Evolutionary conservation across 352 stramenopile species (phyloP), one percentile per base, ranked within the genome.

Genomic region (Albugo candida): DNA sequence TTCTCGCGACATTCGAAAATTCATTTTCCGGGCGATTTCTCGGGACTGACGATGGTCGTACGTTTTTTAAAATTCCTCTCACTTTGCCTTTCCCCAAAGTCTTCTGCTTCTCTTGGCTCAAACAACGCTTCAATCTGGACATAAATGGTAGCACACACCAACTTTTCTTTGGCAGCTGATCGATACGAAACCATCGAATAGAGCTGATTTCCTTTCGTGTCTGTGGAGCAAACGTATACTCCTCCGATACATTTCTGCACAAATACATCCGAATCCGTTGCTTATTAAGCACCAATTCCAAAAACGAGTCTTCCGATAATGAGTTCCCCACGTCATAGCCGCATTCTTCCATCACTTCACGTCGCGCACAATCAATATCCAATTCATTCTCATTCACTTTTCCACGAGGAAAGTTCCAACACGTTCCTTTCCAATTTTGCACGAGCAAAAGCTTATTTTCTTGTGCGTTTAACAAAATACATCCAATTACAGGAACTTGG

Each of bases 141-240:
- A 97, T 83, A 53, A 97, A 95, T 10, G 91, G 91, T 54, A 96
- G 65, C 37, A 97, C 85, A 31, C 80, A 93, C 71, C 85, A 97
- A 39, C 78, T 94, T 54, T 95, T 93, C 65, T 92, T 92, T 6
- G 89, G 87, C n/a, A 96, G 52, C 13, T 72, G 52, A 54, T 93
- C 73, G 40, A 95, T 81, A 20, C 71, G 52, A 56, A 95, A 91
- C 80, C 82, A 97, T 60, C 89, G 55, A 35, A 97, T 91, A 8
- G 86, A 59, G 44, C 80, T 91, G 53, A 97, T 94, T 70, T 97
- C 91, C 61, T 97, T 97, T 18, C 88, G 71, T 6, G 85, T 95
- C 49, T 96, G 84, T 36, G 91, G 87, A 42, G 76, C 77, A 57
- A 97, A 97, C 17, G 73, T 63, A 58, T 92, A 96, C 47, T 93